Evolutionary conservation across 352 stramenopile species (phyloP).

Genomic region (Globisporangium nunn): DNA sequence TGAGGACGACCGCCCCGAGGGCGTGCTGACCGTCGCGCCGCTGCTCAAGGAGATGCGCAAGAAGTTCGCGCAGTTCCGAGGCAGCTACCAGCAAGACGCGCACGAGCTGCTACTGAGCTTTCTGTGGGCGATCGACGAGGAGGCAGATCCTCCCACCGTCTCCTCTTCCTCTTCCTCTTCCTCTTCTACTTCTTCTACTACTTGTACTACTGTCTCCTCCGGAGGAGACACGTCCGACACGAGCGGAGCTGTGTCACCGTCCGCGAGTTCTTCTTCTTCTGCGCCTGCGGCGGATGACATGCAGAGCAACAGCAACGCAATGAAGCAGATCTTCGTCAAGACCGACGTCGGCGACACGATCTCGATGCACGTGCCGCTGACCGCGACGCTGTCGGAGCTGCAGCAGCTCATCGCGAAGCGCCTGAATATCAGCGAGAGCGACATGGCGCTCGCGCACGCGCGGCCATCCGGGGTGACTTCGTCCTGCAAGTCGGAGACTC

Average conservation of each 20-base stretch:
- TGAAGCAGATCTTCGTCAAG: slow-evolving; percentile 62
- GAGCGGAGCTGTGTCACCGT: too few species aligned
- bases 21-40: slow-evolving; percentile 45
- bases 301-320: too few species aligned
- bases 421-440: slow-evolving; percentile 41
- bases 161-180: background rate
- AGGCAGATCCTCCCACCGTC: slow-evolving; percentile 37
- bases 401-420: slow-evolving; percentile 46
- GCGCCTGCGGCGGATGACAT: too few species aligned
- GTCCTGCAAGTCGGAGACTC: slow-evolving; percentile 17
- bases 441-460: slow-evolving; percentile 41
- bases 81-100: slow-evolving; percentile 94
- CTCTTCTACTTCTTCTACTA: background rate
- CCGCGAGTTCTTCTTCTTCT: too few species aligned
- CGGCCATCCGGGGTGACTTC: slow-evolving; percentile 13
- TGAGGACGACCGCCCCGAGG: slow-evolving; percentile 19
- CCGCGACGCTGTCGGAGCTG: slow-evolving; percentile 40
- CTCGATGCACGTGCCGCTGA: slow-evolving; percentile 41
- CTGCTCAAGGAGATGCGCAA: slow-evolving; percentile 62
- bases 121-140: slow-evolving; percentile 83
- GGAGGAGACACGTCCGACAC: too few species aligned
- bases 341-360: slow-evolving; percentile 53
- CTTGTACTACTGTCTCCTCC: too few species aligned
- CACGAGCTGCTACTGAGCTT: slow-evolving; percentile 94
- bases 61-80: slow-evolving; percentile 91